Conservation (phyloP, 2,329 filamentous ascomycete genomes). For the Trichoderma arundinaceum region DNA sequence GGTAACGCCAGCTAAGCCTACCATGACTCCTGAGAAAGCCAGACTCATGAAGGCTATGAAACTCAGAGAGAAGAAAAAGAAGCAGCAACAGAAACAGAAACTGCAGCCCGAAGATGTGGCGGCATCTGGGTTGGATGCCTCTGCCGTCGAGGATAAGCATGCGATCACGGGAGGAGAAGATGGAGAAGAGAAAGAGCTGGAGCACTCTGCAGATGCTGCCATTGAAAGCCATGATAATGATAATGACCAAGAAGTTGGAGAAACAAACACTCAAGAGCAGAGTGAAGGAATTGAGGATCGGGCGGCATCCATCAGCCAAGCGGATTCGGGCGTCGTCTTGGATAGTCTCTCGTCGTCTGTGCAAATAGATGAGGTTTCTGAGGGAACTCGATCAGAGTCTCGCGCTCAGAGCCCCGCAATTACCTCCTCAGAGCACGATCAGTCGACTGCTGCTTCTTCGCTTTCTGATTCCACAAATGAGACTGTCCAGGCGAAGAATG, state of each 20-base stretch:
- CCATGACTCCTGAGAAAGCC: conserved; percentile 86
- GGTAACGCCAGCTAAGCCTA: conserved; percentile 50
- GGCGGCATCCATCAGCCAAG: conserved; percentile 50
- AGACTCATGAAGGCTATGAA: conserved; percentile 94
- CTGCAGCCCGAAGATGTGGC: conserved; percentile 7
- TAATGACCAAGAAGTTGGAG: conserved; percentile 28
- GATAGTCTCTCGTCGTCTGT: conserved; percentile 51
- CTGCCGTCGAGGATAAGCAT: conserved; percentile 24
- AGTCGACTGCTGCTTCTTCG: conserved; percentile 68
- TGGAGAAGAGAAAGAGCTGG: conserved; percentile 29
- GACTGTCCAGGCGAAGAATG: conserved; percentile 53
- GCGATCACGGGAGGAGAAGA: conserved; percentile 29
- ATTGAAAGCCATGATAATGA: conserved; percentile 29
- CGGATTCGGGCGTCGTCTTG: conserved; percentile 62
- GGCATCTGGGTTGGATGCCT: conserved; percentile 33
- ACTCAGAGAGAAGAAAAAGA: conserved; percentile 79
- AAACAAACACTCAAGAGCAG: conserved; percentile 28
- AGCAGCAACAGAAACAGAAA: conserved; percentile 35
- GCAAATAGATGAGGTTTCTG: conserved; percentile 54
- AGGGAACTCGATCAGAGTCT: conserved; percentile 60
- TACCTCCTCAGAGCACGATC: conserved; percentile 57
- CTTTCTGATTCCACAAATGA: conserved; percentile 68
- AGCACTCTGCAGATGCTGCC: conserved; percentile 15
- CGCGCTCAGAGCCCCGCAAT: conserved; percentile 62
- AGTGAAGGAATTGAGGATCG: conserved; percentile 36